phyloP scores from a whole-genome alignment of 495 filamentous ascomycete genomes.

The Penicilliopsis zonata region DNA sequence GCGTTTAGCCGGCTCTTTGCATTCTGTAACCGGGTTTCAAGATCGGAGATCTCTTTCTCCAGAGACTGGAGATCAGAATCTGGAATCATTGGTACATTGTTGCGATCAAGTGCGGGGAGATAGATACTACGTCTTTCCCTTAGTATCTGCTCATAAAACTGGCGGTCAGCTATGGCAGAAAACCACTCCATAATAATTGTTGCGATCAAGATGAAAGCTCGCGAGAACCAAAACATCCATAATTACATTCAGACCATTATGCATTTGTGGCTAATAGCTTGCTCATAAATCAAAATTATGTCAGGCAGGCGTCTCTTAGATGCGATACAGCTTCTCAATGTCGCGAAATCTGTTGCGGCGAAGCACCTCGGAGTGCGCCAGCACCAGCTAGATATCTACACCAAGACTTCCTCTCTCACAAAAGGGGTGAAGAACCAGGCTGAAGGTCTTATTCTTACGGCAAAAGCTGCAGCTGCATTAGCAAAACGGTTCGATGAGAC shows the following conservation, averaged over 20 bases:
- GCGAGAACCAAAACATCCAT: too few species aligned
- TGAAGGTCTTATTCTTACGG: conserved; percentile 50
- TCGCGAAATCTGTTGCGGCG: conserved; percentile 60
- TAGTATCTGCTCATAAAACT: too few species aligned
- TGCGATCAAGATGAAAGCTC: too few species aligned
- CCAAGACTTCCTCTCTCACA: conserved; percentile 61
- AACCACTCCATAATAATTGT: too few species aligned
- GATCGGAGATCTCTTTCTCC: conserved; percentile 39
- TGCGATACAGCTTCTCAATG: conserved; percentile 64
- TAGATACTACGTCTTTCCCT: conserved; percentile 2
- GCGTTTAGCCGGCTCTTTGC: conserved; percentile 16
- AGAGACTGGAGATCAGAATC: conserved; percentile 17
- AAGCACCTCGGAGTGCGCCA: conserved; percentile 71
- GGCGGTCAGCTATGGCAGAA: conserved; percentile 10
- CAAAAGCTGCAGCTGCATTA: conserved; percentile 49
- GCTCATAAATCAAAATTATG: conserved; percentile 29
- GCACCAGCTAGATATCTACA: conserved; percentile 68
- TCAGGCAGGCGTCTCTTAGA: conserved; percentile 65
- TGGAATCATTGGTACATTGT: conserved; percentile 10
- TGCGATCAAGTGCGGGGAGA: too few species aligned
- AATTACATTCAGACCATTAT: too few species aligned
- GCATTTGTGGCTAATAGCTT: background rate
- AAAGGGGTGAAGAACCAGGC: conserved; percentile 52
- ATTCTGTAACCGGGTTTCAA: conserved; percentile 33
- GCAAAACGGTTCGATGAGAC: conserved; percentile 43